Evolutionary conservation across 805 yeast species (phyloP).

Genomic region (Zygosaccharomyces bisporus): DNA sequence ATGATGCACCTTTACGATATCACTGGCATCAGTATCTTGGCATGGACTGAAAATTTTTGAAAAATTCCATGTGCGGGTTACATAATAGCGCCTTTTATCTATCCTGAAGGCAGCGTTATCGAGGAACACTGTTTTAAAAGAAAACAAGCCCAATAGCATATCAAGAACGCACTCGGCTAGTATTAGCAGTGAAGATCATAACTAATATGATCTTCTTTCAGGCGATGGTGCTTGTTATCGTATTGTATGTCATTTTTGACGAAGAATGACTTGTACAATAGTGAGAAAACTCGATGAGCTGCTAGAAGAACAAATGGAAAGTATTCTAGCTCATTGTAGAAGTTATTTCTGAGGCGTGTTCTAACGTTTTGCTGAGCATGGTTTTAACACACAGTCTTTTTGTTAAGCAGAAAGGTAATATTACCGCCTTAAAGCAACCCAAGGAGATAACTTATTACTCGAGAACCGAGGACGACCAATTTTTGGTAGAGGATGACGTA

Average conservation of each 20-base stretch:
- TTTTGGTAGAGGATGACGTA: conserved; percentile 46
- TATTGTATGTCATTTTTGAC: background rate
- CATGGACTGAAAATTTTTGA: conserved; percentile 7
- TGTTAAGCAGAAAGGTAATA: conserved; percentile 47
- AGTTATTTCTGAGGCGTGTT: background rate
- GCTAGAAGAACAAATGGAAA: background rate
- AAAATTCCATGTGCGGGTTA: conserved; percentile 12
- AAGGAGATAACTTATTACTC: conserved; percentile 72
- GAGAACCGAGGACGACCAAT: conserved; percentile 53
- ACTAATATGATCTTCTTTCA: too few relatives aligned
- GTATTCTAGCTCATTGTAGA: background rate
- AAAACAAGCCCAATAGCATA: background rate
- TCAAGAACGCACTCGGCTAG: background rate
- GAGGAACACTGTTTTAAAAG: background rate
- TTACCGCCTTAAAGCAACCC: conserved; percentile 79
- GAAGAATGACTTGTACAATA: background rate
- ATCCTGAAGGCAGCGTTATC: background rate
- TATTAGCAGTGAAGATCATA: too few relatives aligned
- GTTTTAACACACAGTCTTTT: conserved; percentile 31
- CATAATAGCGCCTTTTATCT: background rate
- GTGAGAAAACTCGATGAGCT: conserved; percentile 4
- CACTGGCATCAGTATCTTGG: background rate
- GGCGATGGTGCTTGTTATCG: background rate
- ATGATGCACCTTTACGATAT: background rate
- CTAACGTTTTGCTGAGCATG: conserved; percentile 19